Conservation (phyloP, 129 eudicot genomes). For the Escallonia herrerae region DNA sequence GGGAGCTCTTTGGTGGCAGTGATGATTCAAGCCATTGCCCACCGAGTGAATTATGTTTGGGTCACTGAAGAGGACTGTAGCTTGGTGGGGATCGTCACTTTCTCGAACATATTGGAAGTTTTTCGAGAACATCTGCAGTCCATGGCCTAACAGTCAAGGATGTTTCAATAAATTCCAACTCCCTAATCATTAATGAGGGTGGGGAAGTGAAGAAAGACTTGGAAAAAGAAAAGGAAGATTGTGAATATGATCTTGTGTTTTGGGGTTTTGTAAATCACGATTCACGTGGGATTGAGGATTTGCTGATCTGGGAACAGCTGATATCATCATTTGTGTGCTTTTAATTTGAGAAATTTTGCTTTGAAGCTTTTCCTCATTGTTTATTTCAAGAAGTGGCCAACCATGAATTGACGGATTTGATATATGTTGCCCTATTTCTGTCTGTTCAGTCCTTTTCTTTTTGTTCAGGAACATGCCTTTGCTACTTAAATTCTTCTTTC, state of each 20-base stretch:
- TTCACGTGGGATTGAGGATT: slow-evolving; percentile 1
- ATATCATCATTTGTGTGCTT: background rate
- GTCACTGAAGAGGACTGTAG: slow-evolving; percentile 70
- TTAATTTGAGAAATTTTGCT: background rate
- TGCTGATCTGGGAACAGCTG: background rate
- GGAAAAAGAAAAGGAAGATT: slow-evolving; percentile 1
- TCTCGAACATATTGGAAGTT: slow-evolving; percentile 51
- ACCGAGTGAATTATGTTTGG: slow-evolving; percentile 83
- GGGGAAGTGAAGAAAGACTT: background rate
- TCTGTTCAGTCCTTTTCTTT: too few relatives aligned
- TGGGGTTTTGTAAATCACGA: slow-evolving; percentile 11
- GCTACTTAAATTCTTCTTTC: too few relatives aligned
- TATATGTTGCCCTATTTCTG: too few relatives aligned
- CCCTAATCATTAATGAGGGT: background rate
- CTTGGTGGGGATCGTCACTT: slow-evolving; percentile 67
- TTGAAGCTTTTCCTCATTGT: background rate
- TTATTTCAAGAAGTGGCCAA: background rate
- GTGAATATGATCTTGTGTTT: slow-evolving; percentile 25
- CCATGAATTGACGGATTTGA: too few relatives aligned
- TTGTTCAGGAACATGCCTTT: too few relatives aligned
- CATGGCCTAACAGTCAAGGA: slow-evolving; percentile 22
- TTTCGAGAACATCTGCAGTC: slow-evolving; percentile 47
- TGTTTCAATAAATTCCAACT: background rate
- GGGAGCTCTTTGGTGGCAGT: slow-evolving; percentile 88
- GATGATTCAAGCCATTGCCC: slow-evolving; percentile 81